Evolutionary conservation across 176 grass and related monocot species (phyloP).

Genomic region (Eleusine coracana): DNA sequence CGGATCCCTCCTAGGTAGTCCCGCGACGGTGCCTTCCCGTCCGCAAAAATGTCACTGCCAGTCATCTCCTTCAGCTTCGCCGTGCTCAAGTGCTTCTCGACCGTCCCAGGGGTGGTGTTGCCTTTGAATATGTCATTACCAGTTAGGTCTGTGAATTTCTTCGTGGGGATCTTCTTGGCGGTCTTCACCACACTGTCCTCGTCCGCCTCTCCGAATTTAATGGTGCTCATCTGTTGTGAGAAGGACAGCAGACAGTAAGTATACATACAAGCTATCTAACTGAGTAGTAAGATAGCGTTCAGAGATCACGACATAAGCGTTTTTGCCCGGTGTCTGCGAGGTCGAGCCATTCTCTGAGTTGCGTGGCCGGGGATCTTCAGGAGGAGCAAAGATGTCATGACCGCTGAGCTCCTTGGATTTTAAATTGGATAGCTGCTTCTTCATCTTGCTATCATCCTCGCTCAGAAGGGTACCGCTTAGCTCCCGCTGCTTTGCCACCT

Average conservation of each 20-base stretch:
- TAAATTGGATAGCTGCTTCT: conserved; percentile 66
- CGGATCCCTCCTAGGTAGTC: conserved; percentile 87
- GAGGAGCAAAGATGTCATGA: conserved; percentile 83
- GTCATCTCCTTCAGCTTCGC: conserved; percentile 96
- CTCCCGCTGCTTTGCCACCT: conserved; percentile 91
- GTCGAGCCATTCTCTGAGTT: conserved; percentile 47
- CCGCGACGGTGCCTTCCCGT: conserved; percentile 63
- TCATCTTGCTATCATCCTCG: conserved; percentile 73
- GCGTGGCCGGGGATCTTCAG: conserved; percentile 55
- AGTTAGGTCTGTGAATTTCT: conserved; percentile 76
- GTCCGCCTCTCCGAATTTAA: conserved; percentile 69
- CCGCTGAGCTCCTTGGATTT: conserved; percentile 90
- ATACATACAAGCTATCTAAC: not conserved
- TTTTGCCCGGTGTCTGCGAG: conserved; percentile 53
- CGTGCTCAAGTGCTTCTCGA: conserved; percentile 73
- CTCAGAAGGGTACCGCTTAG: conserved; percentile 69
- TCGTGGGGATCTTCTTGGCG: conserved; percentile 73
- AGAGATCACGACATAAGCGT: conserved; percentile 47
- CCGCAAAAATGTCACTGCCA: conserved; percentile 85
- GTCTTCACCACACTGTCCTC: conserved; percentile 72
- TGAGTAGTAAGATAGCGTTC: not conserved
- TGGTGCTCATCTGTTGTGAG: conserved; percentile 50
- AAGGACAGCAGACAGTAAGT: not conserved
- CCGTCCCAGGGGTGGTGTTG: conserved; percentile 36
- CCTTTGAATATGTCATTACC: conserved; percentile 92